These are phyloP conservation scores for Hygrocybe punicea DNA, from an alignment of 768 basidiomycete species.

Conservation along the genomic window DNA sequence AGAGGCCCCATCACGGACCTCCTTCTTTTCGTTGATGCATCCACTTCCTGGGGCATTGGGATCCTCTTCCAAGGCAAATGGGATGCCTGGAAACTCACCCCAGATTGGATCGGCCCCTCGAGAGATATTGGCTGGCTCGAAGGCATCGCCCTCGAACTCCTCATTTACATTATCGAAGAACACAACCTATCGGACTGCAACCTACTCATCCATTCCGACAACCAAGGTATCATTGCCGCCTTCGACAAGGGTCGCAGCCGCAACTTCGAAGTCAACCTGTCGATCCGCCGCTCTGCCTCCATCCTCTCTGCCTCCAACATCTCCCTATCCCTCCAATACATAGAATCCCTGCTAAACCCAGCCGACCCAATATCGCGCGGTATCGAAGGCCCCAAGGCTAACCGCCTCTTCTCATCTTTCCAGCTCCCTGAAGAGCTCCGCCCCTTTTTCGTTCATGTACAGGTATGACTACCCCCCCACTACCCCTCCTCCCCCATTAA, in stretches of 20 bases:
- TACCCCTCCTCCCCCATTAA: too few relatives aligned
- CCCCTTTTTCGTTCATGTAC: too few relatives aligned
- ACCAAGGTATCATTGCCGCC: slow-evolving; percentile 35
- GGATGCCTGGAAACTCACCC: slow-evolving; percentile 22
- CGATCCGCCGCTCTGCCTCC: slow-evolving; percentile 18
- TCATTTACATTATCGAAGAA: background rate
- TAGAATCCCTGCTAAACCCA: slow-evolving; percentile 25
- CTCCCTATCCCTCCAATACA: slow-evolving; percentile 17
- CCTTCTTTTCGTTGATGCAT: slow-evolving; percentile 12
- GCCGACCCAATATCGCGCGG: slow-evolving; percentile 33
- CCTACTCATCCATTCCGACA: slow-evolving; percentile 31
- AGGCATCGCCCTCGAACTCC: slow-evolving; percentile 5
- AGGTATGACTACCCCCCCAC: too few relatives aligned
- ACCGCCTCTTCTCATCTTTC: too few relatives aligned
- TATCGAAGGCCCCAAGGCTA: background rate
- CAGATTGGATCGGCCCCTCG: slow-evolving; percentile 15
- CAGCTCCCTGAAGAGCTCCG: too few relatives aligned
- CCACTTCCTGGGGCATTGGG: slow-evolving; percentile 8
- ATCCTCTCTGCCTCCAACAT: slow-evolving; percentile 15
- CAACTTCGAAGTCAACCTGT: slow-evolving; percentile 30
- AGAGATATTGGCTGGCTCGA: slow-evolving; percentile 9
- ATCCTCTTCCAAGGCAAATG: slow-evolving; percentile 13
- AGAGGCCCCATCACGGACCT: slow-evolving; percentile 2
- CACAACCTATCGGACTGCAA: slow-evolving; percentile 3
- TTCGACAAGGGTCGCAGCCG: slow-evolving; percentile 29